Percentiles rank a stretch among this genome's conserved stretches.
phyloP scores from a whole-genome alignment of 176 grass and related monocot species.

The Paspalum vaginatum region DNA sequence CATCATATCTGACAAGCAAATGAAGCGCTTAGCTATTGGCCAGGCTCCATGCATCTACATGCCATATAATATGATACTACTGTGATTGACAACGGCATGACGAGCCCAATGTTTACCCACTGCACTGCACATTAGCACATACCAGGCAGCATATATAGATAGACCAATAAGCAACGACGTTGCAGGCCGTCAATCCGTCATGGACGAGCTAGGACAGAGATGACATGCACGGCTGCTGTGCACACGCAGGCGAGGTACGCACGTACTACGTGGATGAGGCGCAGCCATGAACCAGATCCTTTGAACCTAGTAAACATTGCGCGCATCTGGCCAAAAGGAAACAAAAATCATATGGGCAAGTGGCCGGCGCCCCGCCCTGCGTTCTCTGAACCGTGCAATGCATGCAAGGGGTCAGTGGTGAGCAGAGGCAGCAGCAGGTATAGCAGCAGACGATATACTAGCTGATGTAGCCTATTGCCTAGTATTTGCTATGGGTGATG shows the following conservation, averaged over 20 bases:
- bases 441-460: too few species aligned
- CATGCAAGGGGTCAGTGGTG: background rate
- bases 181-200: background rate
- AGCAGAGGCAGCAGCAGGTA: background rate
- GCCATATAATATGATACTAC: too few species aligned
- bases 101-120: background rate
- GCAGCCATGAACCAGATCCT: background rate
- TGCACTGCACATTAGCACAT: too few species aligned
- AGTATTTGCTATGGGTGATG: too few species aligned
- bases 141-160: too few species aligned
- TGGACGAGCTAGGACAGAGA: background rate
- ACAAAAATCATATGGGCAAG: background rate
- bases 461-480: too few species aligned
- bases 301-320: slow-evolving; percentile 16
- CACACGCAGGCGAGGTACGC: too few species aligned
- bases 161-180: too few species aligned
- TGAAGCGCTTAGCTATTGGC: too few species aligned
- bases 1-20: background rate
- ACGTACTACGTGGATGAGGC: background rate
- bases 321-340: background rate
- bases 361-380: slow-evolving; percentile 7
- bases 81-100: too few species aligned
- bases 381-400: slow-evolving; percentile 21
- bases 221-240: slow-evolving; percentile 7
- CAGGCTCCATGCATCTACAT: too few species aligned